These are phyloP conservation scores for Lonicera japonica DNA, from an alignment of 129 eudicot species.

Conservation along the genomic window DNA sequence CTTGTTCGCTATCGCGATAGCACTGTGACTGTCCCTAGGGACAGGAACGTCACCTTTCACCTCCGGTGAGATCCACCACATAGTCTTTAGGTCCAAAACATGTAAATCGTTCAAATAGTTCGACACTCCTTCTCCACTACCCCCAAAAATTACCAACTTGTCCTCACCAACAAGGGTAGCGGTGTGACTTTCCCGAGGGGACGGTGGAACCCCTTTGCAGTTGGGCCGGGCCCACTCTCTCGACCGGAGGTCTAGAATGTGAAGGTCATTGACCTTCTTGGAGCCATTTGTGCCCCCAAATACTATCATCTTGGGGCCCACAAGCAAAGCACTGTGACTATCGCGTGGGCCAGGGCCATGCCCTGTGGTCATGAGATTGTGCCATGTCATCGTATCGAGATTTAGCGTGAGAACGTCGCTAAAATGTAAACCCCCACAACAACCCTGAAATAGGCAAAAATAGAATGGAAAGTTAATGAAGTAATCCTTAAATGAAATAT, in stretches of 20 bases:
- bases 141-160: conserved; percentile 75
- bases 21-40: conserved; percentile 88
- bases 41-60: conserved; percentile 47
- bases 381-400: conserved; percentile 76
- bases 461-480: no score
- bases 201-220: conserved; percentile 66
- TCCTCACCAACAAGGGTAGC: conserved; percentile 54
- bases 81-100: conserved; percentile 64
- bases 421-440: conserved; percentile 87
- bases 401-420: conserved; percentile 79
- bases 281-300: conserved; percentile 92
- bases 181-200: conserved; percentile 91
- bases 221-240: conserved; percentile 71
- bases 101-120: conserved; percentile 85
- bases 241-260: conserved; percentile 60
- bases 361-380: conserved; percentile 62
- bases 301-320: conserved; percentile 62
- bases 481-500: no score
- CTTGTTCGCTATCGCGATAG: conserved; percentile 44
- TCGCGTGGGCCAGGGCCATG: conserved; percentile 89
- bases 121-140: conserved; percentile 87
- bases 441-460: conserved; percentile 49
- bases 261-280: conserved; percentile 72
- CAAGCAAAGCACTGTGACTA: conserved; percentile 75
- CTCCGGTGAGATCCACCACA: conserved; percentile 72